These are phyloP conservation scores for Biancaea sappan DNA, from an alignment of 306 rosid species.

Conservation along the genomic window DNA sequence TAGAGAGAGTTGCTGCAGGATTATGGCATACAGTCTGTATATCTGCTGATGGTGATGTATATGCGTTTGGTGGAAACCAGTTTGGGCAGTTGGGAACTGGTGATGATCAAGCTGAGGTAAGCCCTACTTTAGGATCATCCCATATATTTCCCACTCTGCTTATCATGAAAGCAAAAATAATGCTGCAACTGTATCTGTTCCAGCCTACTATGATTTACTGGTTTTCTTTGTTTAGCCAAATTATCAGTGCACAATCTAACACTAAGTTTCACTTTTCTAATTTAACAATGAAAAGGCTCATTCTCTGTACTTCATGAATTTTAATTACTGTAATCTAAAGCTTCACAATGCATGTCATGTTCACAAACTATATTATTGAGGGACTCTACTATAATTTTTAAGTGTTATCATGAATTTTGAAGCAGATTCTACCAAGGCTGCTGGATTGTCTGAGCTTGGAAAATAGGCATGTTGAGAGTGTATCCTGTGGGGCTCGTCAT, in stretches of 20 bases:
- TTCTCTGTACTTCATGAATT: neutral
- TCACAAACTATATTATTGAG: neutral
- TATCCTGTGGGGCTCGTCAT: constrained; percentile 80
- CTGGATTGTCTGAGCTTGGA: constrained; percentile 68
- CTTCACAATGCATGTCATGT: neutral
- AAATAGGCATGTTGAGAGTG: constrained; percentile 47
- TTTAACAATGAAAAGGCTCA: neutral
- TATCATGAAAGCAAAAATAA: neutral
- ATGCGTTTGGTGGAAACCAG: constrained; percentile 76
- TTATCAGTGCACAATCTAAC: neutral
- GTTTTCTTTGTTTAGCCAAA: neutral
- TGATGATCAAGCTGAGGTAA: constrained; percentile 71
- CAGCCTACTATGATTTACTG: neutral
- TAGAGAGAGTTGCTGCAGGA: constrained; percentile 68
- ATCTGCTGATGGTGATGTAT: constrained; percentile 69
- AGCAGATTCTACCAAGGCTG: constrained; percentile 69
- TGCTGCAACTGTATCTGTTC: neutral
- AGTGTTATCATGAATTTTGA: constrained; percentile 22
- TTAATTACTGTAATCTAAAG: neutral
- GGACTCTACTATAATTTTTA: constrained; percentile 1
- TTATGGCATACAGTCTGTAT: constrained; percentile 74
- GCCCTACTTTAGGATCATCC: neutral
- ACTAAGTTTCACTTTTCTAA: neutral
- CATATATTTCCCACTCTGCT: neutral
- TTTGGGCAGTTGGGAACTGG: constrained; percentile 86